Evolutionary conservation across 1,284 basidiomycete species (phyloP).

Genomic region (Puccinia hordei): DNA sequence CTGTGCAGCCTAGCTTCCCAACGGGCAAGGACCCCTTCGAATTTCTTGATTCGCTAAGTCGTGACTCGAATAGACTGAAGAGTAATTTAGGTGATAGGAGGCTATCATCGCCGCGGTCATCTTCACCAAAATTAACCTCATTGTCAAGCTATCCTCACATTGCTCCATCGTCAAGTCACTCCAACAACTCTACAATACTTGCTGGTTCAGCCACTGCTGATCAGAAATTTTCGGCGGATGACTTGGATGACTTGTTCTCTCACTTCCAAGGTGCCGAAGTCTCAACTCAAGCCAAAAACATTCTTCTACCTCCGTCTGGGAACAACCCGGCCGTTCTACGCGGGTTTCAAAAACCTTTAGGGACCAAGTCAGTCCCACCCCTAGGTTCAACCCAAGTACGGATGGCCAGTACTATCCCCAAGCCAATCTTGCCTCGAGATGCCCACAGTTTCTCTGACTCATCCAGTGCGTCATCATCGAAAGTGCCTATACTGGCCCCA

Average conservation of each 20-base stretch:
- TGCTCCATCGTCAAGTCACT: not conserved
- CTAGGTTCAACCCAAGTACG: constrained; percentile 18
- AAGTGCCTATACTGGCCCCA: constrained; percentile 23
- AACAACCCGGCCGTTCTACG: not conserved
- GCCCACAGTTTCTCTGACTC: not conserved
- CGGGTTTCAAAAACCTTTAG: constrained; percentile 4
- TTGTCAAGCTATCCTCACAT: not conserved
- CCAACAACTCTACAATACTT: not conserved
- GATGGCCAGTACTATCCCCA: constrained; percentile 4
- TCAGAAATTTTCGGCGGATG: not conserved
- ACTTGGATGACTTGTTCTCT: constrained; percentile 44
- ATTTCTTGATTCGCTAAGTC: constrained; percentile 24
- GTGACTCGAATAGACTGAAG: not conserved
- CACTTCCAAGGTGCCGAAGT: constrained; percentile 10
- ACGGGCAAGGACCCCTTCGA: constrained; percentile 31
- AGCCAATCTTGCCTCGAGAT: not conserved
- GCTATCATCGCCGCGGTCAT: not conserved
- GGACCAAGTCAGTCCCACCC: not conserved
- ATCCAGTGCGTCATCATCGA: not conserved
- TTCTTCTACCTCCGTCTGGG: not conserved
- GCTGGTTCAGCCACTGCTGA: not conserved
- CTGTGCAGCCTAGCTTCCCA: not conserved
- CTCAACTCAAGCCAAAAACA: not conserved
- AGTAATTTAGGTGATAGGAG: not conserved
- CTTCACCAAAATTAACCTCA: not conserved